Evolutionary conservation across 768 basidiomycete genomes (phyloP).

Genomic region (Auricularia sp.): DNA sequence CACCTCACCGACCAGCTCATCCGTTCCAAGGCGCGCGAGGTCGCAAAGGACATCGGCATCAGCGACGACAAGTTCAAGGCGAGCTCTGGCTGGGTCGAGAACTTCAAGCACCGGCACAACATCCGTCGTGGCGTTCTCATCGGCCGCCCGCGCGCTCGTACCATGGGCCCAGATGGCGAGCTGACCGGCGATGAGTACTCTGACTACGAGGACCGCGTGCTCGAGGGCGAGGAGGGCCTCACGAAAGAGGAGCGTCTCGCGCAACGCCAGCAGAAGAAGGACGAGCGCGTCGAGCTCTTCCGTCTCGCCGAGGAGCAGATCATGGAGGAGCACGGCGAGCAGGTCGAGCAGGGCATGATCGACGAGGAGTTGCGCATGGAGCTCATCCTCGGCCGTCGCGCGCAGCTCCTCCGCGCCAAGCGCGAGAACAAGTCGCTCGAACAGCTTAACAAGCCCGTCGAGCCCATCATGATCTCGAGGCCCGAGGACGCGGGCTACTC

Average conservation of each 20-base stretch:
- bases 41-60: slow-evolving; percentile 47
- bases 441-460: background rate
- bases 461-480: background rate
- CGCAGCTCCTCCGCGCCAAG: background rate
- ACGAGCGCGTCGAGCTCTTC: background rate
- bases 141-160: slow-evolving; percentile 3
- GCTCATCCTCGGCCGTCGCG: background rate
- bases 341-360: background rate
- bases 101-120: slow-evolving; percentile 76
- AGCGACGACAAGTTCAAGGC: slow-evolving; percentile 75
- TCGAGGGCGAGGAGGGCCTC: background rate
- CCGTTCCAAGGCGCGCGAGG: slow-evolving; percentile 56
- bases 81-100: slow-evolving; percentile 86
- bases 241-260: background rate
- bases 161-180: background rate
- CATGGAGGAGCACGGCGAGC: slow-evolving; percentile 1
- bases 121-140: slow-evolving; percentile 46
- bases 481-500: background rate
- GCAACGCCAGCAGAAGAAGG: background rate
- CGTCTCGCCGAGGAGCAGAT: background rate
- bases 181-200: background rate
- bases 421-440: background rate
- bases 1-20: slow-evolving; percentile 55
- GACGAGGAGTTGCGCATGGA: slow-evolving; percentile 2
- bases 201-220: background rate